A percentile compares a stretch with the other conserved stretches of the same genome.
Evolutionary conservation across 2,329 filamentous ascomycete genomes (phyloP).

Genomic region (Colletotrichum lindemuthianum): DNA sequence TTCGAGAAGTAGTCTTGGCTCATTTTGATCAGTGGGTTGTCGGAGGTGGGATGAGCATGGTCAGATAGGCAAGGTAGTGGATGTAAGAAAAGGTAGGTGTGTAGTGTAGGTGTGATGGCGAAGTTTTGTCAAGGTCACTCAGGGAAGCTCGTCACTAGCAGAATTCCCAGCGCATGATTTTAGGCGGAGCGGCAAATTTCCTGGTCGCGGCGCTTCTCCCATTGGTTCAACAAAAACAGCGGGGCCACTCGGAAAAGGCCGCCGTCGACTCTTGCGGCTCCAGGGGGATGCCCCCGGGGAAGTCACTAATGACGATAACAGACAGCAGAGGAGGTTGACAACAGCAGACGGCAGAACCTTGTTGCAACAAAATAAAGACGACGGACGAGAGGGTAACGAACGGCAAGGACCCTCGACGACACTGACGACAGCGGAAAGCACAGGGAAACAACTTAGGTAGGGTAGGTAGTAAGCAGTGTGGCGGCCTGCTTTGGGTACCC

Average conservation of each 20-base stretch:
- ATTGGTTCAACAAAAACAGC: constrained; percentile 40
- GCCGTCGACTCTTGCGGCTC: neutral
- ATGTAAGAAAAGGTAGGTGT: constrained; percentile 11
- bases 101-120: constrained; percentile 13
- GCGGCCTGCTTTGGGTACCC: no score
- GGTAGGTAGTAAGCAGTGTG: no score
- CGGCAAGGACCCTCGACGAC: no score
- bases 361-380: no score
- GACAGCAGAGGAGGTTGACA: no score
- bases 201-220: constrained; percentile 39
- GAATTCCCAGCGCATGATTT: constrained; percentile 42
- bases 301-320: no score
- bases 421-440: no score
- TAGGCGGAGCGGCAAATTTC: constrained; percentile 43
- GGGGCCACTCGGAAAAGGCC: constrained; percentile 39
- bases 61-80: constrained; percentile 37
- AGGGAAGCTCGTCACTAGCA: constrained; percentile 25
- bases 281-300: no score
- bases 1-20: constrained; percentile 67
- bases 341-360: no score
- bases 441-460: no score
- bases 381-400: no score
- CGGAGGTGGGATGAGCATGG: constrained; percentile 47
- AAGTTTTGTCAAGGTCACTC: constrained; percentile 23
- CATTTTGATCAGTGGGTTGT: constrained; percentile 54